Evolutionary conservation across 2,329 filamentous ascomycete genomes (phyloP).

Genomic region (Colletotrichum paranaense): DNA sequence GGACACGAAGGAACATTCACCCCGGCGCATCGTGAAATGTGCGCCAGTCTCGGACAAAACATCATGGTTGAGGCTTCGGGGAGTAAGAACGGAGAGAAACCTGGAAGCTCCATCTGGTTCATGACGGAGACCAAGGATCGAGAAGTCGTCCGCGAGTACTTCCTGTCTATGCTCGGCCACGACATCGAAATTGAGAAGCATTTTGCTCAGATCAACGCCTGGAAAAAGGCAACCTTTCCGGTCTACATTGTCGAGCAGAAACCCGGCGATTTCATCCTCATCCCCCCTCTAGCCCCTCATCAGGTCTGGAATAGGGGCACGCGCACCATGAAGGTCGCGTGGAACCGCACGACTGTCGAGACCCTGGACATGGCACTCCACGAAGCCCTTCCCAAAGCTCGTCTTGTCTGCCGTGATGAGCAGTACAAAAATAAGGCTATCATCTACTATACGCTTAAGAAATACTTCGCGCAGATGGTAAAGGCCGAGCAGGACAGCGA

Average conservation of each 20-base stretch:
- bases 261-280: constrained; percentile 90
- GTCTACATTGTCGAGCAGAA: constrained; percentile 94
- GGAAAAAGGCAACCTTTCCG: constrained; percentile 93
- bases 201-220: constrained; percentile 94
- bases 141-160: constrained; percentile 91
- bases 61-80: constrained; percentile 96
- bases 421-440: constrained; percentile 99
- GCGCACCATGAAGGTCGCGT: constrained; percentile 95
- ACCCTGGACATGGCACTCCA: constrained; percentile 87
- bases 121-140: constrained; percentile 98
- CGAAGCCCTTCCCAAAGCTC: constrained; percentile 88
- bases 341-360: constrained; percentile 95
- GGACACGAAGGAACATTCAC: constrained; percentile 98
- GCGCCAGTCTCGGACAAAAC: constrained; percentile 93
- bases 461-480: constrained; percentile 76
- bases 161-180: constrained; percentile 90
- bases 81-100: constrained; percentile 77
- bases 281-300: constrained; percentile 92
- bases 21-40: constrained; percentile 96
- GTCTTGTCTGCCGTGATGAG: constrained; percentile 94
- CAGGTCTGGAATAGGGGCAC: constrained; percentile 99
- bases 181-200: constrained; percentile 98
- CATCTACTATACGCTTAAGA: constrained; percentile 85
- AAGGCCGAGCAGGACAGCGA: constrained; percentile 63
- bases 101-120: constrained; percentile 96